Base-by-base conservation (phyloP, 2,329 filamentous ascomycete genomes). In the Epichloe uncinata region DNA sequence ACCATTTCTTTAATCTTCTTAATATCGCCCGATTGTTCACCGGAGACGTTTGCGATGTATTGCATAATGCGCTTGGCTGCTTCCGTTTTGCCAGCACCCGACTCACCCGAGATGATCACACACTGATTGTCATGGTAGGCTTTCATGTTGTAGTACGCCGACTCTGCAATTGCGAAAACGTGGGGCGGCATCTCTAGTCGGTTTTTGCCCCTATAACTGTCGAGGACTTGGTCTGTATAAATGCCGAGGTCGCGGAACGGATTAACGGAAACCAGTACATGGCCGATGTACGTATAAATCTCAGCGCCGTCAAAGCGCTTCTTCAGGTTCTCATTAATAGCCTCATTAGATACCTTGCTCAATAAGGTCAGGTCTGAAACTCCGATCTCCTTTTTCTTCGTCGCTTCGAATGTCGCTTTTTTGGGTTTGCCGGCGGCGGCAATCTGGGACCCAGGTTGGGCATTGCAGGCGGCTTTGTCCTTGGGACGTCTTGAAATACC, bases 1-100 rank as follows among this genome's bases (percentile, higher is more conserved):
- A 97, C 91, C 91, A 97, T 98, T 70, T 98, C 90, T 74, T 97
- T 98, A 66, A 93, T 95, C 68, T 95, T 81, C 69, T 97, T 85
- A 64, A 97, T 96, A 48, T 90, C 88, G 52, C 85, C 85, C 58
- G 87, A 83, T 57, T 74, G 73, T 55, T 89, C 88, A 41, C 89
- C 90, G 1, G 93, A 97, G 8, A 97, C 91, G 65, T 84, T 97
- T 57, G 93, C 93, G 66, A 98, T 97, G 70, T 98, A 98, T 71
- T 98, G 93, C 91, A 98, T 98, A 62, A 98, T 86, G 60, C 91
- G 85, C 77, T 98, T 97, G 53, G 93, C 93, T 5, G 93, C 93
- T 69, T 98, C 93, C 13, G 93, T 98, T 76, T 98, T 98, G 66
- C 93, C 93, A 35, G 93, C 93, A 64, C 93, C 93, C 3, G 93